Evolutionary conservation across 805 yeast species (phyloP).

Genomic region (Ogataea corticis): DNA sequence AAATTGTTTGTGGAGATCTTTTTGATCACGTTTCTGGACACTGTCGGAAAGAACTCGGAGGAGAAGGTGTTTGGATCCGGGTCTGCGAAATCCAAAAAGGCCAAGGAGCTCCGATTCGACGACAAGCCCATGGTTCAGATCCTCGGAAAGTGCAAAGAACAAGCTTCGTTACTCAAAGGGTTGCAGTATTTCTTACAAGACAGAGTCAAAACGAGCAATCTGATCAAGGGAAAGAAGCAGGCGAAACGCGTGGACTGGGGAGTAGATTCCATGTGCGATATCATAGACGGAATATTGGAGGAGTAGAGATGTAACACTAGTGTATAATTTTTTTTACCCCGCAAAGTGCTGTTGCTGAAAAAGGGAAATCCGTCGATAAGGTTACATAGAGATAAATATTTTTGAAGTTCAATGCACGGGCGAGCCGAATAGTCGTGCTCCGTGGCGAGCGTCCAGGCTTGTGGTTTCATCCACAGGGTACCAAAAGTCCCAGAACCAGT

Average conservation of each 20-base stretch:
- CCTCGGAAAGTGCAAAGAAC: slow-evolving; percentile 55
- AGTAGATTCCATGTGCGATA: slow-evolving; percentile 50
- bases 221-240: slow-evolving; percentile 56
- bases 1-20: slow-evolving; percentile 72
- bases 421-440: neutral
- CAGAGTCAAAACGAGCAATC: slow-evolving; percentile 45
- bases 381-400: too few species aligned
- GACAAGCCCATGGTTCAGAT: slow-evolving; percentile 36
- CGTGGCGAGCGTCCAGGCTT: neutral
- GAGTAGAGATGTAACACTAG: neutral
- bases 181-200: slow-evolving; percentile 59
- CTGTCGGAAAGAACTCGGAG: slow-evolving; percentile 64
- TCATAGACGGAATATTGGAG: slow-evolving; percentile 43
- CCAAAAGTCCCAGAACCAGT: slow-evolving; percentile 29
- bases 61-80: slow-evolving; percentile 46
- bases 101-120: slow-evolving; percentile 35
- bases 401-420: neutral
- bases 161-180: slow-evolving; percentile 61
- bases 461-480: slow-evolving; percentile 22
- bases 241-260: slow-evolving; percentile 68
- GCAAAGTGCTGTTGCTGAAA: neutral
- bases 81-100: slow-evolving; percentile 26
- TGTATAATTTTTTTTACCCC: neutral
- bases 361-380: slow-evolving; percentile 4
- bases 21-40: slow-evolving; percentile 65